A percentile compares a stretch with the other conserved stretches of the same genome.
Conservation (phyloP, 148 eudicot species). For the Agrostemma githago region DNA sequence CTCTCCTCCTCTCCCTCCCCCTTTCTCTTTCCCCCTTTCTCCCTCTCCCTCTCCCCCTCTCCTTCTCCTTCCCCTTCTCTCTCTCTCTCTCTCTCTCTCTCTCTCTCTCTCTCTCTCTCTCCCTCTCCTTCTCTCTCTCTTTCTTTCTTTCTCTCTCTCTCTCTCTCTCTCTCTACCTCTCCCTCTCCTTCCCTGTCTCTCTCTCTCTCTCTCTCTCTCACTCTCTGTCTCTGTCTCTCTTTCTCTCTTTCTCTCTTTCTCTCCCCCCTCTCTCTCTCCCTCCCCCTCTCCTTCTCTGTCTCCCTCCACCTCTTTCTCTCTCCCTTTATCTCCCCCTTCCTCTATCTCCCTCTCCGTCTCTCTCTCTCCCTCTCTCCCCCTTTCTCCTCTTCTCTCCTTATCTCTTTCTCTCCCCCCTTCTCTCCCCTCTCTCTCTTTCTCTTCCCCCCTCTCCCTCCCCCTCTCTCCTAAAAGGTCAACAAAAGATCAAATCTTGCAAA, state of each 20-base stretch:
- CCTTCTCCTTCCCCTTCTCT: neutral
- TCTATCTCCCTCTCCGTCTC: neutral
- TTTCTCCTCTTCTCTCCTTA: neutral
- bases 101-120: neutral
- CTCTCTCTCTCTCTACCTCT: no score
- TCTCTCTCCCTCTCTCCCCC: neutral
- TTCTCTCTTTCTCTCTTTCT: no score
- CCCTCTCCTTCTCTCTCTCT: neutral
- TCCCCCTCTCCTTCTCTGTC: no score
- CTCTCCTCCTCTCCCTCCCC: neutral
- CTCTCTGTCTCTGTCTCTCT: no score
- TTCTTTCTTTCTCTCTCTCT: neutral
- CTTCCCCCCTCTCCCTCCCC: neutral
- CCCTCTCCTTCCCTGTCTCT: no score
- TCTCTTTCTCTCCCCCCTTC: no score
- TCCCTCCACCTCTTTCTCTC: no score
- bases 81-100: neutral
- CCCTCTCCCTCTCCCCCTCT: neutral
- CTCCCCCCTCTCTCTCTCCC: no score
- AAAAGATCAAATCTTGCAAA: no score
- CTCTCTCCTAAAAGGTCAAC: neutral
- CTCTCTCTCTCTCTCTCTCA: no score
- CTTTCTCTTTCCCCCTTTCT: neutral
- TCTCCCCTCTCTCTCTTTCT: neutral
- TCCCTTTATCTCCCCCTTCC: neutral